These are phyloP conservation scores for Fusarium camptoceras DNA, from an alignment of 2,329 filamentous ascomycete species.

Conservation along the genomic window DNA sequence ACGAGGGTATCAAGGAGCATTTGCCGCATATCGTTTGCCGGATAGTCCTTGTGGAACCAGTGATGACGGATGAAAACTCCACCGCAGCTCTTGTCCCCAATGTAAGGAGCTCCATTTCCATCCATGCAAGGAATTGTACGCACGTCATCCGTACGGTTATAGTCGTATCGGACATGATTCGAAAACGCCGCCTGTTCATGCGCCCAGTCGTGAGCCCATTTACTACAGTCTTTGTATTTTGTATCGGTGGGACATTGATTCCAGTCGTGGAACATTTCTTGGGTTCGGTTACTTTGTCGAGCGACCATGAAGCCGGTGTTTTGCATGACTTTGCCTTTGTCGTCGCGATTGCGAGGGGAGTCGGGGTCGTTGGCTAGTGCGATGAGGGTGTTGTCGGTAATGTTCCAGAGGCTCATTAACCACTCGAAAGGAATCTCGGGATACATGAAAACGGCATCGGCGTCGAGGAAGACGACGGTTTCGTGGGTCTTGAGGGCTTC, in stretches of 20 bases:
- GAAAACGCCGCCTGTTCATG: slow-evolving; percentile 48
- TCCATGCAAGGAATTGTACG: slow-evolving; percentile 41
- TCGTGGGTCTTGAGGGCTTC: slow-evolving; percentile 55
- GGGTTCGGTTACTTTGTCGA: slow-evolving; percentile 39
- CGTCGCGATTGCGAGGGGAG: slow-evolving; percentile 52
- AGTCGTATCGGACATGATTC: slow-evolving; percentile 44
- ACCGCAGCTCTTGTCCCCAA: slow-evolving; percentile 39
- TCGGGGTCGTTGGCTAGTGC: slow-evolving; percentile 60
- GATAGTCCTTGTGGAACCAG: slow-evolving; percentile 32
- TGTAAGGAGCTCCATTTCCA: slow-evolving; percentile 42
- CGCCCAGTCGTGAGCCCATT: slow-evolving; percentile 44
- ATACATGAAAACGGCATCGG: slow-evolving; percentile 57
- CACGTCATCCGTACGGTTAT: slow-evolving; percentile 39
- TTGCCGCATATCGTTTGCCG: slow-evolving; percentile 12
- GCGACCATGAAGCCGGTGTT: slow-evolving; percentile 43
- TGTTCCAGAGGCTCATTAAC: slow-evolving; percentile 60
- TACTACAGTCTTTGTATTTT: slow-evolving; percentile 25
- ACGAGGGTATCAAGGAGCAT: slow-evolving; percentile 7
- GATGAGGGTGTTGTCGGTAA: slow-evolving; percentile 54
- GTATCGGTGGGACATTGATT: slow-evolving; percentile 9
- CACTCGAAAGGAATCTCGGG: slow-evolving; percentile 60
- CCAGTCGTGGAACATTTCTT: slow-evolving; percentile 32
- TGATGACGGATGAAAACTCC: slow-evolving; percentile 45
- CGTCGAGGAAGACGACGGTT: slow-evolving; percentile 59
- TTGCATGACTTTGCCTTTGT: slow-evolving; percentile 33